A percentile compares a stretch with the other conserved stretches of the same genome.
Conservation (phyloP, 352 stramenopile genomes). For the Globisporangium cystogenes region DNA sequence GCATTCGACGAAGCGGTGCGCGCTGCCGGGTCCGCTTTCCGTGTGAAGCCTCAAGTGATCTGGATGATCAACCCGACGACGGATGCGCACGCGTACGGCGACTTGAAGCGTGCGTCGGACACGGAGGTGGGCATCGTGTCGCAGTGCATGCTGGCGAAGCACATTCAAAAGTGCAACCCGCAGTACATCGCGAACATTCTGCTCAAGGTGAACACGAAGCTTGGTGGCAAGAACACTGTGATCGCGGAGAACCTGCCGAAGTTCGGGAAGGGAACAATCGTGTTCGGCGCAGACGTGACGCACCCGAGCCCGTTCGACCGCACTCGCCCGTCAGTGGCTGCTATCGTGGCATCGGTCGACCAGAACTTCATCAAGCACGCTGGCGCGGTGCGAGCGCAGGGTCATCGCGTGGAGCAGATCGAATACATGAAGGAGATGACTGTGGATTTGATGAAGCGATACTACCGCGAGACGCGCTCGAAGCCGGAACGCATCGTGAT, state of each 20-base stretch:
- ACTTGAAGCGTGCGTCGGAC: constrained; percentile 77
- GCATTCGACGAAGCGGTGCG: constrained; percentile 38
- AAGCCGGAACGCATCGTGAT: constrained; percentile 80
- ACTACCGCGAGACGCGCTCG: constrained; percentile 42
- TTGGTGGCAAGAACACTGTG: constrained; percentile 59
- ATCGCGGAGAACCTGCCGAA: constrained; percentile 37
- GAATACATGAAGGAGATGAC: constrained; percentile 58
- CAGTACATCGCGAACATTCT: constrained; percentile 75
- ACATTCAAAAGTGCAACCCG: constrained; percentile 46
- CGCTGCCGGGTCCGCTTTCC: constrained; percentile 24
- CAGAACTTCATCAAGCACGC: constrained; percentile 62
- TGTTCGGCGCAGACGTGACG: constrained; percentile 83
- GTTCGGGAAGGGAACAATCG: constrained; percentile 56
- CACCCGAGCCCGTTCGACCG: constrained; percentile 72
- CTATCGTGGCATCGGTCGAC: constrained; percentile 79
- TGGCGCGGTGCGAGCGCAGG: constrained; percentile 59
- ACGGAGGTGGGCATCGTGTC: constrained; percentile 63
- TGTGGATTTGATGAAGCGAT: constrained; percentile 65
- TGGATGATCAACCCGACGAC: constrained; percentile 52
- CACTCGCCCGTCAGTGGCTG: constrained; percentile 70
- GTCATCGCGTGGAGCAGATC: constrained; percentile 77
- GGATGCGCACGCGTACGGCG: constrained; percentile 45
- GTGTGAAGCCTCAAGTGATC: constrained; percentile 30
- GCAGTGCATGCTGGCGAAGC: constrained; percentile 73
- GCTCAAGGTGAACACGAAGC: constrained; percentile 78